Conservation (phyloP, 257 asterid genomes). For the Ligustrum vulgare region DNA sequence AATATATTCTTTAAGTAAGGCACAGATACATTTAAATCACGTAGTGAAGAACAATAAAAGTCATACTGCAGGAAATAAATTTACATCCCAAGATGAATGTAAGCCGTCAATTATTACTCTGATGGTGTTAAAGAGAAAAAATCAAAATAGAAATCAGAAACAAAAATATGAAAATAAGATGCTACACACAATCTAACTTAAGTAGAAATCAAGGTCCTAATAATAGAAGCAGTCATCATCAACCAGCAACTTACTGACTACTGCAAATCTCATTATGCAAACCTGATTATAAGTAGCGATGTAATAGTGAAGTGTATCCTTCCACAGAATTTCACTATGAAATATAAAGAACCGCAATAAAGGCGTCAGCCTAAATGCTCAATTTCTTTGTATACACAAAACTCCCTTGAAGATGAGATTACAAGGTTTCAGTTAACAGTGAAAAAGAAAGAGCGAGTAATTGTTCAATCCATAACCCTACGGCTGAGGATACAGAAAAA, state of each 20-base stretch:
- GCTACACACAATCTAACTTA: neutral
- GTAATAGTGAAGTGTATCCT: neutral
- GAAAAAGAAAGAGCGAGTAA: neutral
- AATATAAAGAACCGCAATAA: neutral
- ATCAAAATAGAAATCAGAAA: neutral
- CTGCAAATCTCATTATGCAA: neutral
- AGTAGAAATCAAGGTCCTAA: neutral
- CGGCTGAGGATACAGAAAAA: neutral
- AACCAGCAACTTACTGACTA: neutral
- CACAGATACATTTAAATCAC: neutral
- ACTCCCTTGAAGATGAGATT: neutral
- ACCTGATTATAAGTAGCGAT: neutral
- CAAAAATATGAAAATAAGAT: neutral
- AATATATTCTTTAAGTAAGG: neutral
- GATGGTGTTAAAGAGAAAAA: neutral
- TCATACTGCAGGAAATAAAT: neutral
- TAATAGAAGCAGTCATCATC: neutral
- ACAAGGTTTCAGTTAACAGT: neutral
- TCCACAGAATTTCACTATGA: neutral
- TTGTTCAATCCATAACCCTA: neutral
- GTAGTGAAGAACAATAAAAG: neutral
- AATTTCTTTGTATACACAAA: neutral
- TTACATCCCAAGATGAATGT: neutral
- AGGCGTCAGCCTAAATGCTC: neutral
- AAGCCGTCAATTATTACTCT: neutral